Percentiles rank a stretch among this genome's conserved stretches.
Conservation (phyloP, 345 rosid species). For the Eucalyptus brandiana region DNA sequence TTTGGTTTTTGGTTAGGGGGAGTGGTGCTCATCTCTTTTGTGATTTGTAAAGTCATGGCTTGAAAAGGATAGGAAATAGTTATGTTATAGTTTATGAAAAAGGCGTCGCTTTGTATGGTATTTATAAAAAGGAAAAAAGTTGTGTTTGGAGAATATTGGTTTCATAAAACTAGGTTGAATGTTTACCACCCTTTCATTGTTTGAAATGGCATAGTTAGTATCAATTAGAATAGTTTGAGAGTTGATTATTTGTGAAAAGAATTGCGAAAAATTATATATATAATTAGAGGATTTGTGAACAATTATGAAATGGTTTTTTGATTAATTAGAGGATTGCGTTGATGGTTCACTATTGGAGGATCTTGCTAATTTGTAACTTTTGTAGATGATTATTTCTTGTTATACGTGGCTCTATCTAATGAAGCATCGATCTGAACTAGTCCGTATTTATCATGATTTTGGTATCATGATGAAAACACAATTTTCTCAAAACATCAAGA, state of each 20-base stretch:
- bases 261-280: too few species aligned
- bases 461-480: not conserved
- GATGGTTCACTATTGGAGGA: not conserved
- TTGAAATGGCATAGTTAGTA: not conserved
- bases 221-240: not conserved
- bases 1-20: not conserved
- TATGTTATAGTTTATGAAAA: not conserved
- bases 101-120: not conserved
- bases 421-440: not conserved
- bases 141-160: not conserved
- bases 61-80: not conserved
- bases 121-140: not conserved
- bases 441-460: too few species aligned
- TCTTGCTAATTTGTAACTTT: not conserved
- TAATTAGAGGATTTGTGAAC: too few species aligned
- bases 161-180: not conserved
- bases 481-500: not conserved
- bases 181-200: not conserved
- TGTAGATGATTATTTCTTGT: not conserved
- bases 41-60: not conserved
- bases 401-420: not conserved
- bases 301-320: too few species aligned
- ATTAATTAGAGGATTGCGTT: not conserved
- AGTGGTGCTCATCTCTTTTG: not conserved
- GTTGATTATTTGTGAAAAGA: too few species aligned